These are phyloP conservation scores for Lentinus brumalis DNA, from an alignment of 768 basidiomycete genomes.

Conservation along the genomic window DNA sequence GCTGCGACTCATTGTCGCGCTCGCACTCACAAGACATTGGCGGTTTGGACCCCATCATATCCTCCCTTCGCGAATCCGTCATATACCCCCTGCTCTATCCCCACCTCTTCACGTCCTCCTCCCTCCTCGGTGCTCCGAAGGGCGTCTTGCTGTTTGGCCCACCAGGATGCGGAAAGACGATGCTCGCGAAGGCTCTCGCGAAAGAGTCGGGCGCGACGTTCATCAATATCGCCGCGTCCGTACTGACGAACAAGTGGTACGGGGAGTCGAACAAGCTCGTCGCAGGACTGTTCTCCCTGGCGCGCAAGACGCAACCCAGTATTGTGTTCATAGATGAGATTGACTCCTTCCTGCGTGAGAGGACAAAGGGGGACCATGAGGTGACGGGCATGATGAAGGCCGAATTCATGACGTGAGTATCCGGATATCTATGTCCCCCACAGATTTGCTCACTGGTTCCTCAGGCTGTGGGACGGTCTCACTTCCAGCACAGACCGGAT, in stretches of 20 bases:
- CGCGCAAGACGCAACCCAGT: conserved; percentile 88
- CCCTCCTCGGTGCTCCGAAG: conserved; percentile 89
- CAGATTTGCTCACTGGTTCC: background rate
- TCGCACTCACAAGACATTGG: conserved; percentile 67
- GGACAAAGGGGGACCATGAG: conserved; percentile 90
- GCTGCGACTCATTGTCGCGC: background rate
- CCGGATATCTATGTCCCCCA: background rate
- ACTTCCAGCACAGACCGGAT: conserved; percentile 80
- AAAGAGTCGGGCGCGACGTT: conserved; percentile 98
- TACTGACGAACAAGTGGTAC: conserved; percentile 81
- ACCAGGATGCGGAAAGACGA: conserved; percentile 98
- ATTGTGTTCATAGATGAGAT: conserved; percentile 99
- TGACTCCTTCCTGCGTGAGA: conserved; percentile 89
- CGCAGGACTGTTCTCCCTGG: conserved; percentile 90
- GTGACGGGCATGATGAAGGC: conserved; percentile 99
- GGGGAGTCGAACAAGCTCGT: conserved; percentile 95
- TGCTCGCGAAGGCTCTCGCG: conserved; percentile 98
- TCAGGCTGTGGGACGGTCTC: conserved; percentile 93
- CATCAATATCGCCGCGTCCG: conserved; percentile 81
- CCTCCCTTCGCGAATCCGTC: conserved; percentile 89
- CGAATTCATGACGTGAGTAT: conserved; percentile 84
- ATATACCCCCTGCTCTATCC: conserved; percentile 95
- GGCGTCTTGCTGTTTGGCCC: conserved; percentile 96
- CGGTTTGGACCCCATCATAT: conserved; percentile 88
- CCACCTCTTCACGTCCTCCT: conserved; percentile 78